Evolutionary conservation across 257 asterid genomes (phyloP).

Genomic region (Nicotiana paniculata): DNA sequence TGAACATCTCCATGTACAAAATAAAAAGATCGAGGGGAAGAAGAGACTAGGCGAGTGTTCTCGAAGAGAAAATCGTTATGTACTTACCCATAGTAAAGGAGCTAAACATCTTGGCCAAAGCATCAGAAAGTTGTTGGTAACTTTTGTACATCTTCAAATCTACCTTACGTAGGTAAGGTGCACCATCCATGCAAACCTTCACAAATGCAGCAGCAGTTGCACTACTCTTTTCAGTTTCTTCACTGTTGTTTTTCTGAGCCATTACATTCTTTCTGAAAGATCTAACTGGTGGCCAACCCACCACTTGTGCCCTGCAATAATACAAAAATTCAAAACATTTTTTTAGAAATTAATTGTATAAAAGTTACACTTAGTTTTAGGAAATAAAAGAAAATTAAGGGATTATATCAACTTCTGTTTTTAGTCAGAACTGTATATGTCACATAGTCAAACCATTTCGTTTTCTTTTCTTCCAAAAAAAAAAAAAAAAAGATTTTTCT

Average conservation of each 20-base stretch:
- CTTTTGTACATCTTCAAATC: conserved; percentile 40
- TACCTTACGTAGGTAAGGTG: conserved; percentile 51
- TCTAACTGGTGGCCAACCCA: conserved; percentile 55
- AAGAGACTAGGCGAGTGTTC: not conserved
- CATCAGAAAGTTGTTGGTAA: conserved; percentile 42
- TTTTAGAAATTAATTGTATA: no score
- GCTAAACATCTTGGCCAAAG: conserved; percentile 48
- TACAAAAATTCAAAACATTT: not conserved
- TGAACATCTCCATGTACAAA: no score
- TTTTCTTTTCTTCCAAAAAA: not conserved
- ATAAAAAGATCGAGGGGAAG: no score
- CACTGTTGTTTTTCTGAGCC: conserved; percentile 38
- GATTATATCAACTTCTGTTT: not conserved
- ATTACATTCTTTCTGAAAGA: conserved; percentile 37
- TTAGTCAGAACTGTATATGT: not conserved
- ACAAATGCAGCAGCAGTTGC: conserved; percentile 28
- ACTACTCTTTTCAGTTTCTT: conserved; percentile 23
- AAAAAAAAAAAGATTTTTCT: not conserved
- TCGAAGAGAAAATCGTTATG: no score
- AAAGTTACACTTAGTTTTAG: not conserved
- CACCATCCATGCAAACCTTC: conserved; percentile 52
- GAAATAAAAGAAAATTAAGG: not conserved
- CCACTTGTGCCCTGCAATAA: conserved; percentile 39
- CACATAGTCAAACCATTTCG: not conserved
- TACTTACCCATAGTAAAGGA: conserved; percentile 42